Percentiles rank a stretch among this genome's conserved stretches.
Evolutionary conservation across 257 asterid genomes (phyloP).

Genomic region (Verbascum thapsus): DNA sequence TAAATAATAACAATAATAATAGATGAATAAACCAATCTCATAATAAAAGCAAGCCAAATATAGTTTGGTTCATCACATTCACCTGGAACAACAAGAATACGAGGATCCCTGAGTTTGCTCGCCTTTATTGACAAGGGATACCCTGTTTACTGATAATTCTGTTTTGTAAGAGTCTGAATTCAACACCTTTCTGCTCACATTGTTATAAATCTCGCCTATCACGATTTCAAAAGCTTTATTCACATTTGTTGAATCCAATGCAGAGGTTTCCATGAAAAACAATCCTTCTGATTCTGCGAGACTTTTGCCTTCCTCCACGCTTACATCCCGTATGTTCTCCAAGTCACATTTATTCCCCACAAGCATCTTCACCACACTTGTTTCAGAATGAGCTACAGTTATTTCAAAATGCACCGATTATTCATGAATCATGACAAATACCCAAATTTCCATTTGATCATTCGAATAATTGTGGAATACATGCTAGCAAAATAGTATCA

Average conservation of each 20-base stretch:
- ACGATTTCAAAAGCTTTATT: conserved; percentile 56
- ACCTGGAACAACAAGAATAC: conserved; percentile 59
- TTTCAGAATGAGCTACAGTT: conserved; percentile 63
- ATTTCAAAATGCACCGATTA: too few relatives aligned
- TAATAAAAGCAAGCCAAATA: neutral
- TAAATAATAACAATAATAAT: conserved; percentile 28
- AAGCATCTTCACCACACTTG: conserved; percentile 60
- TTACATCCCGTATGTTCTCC: conserved; percentile 54
- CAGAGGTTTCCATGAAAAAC: conserved; percentile 73
- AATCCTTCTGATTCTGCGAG: conserved; percentile 66
- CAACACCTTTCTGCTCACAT: conserved; percentile 67
- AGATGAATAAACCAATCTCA: conserved; percentile 24
- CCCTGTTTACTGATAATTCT: conserved; percentile 54
- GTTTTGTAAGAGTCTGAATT: conserved; percentile 68
- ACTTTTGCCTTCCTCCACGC: conserved; percentile 59
- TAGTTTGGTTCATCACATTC: conserved; percentile 27
- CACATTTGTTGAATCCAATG: conserved; percentile 59
- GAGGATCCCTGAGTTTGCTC: conserved; percentile 32
- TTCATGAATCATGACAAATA: too few relatives aligned
- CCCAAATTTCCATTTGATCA: too few relatives aligned
- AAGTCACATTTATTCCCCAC: conserved; percentile 63
- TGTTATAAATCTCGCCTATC: conserved; percentile 58
- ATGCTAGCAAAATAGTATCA: too few relatives aligned
- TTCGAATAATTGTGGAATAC: too few relatives aligned
- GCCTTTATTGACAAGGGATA: conserved; percentile 50